Percentiles rank a stretch among this genome's conserved stretches.
These are phyloP conservation scores for Raffaelea albimanens DNA, from an alignment of 2,329 filamentous ascomycete species.

Conservation along the genomic window DNA sequence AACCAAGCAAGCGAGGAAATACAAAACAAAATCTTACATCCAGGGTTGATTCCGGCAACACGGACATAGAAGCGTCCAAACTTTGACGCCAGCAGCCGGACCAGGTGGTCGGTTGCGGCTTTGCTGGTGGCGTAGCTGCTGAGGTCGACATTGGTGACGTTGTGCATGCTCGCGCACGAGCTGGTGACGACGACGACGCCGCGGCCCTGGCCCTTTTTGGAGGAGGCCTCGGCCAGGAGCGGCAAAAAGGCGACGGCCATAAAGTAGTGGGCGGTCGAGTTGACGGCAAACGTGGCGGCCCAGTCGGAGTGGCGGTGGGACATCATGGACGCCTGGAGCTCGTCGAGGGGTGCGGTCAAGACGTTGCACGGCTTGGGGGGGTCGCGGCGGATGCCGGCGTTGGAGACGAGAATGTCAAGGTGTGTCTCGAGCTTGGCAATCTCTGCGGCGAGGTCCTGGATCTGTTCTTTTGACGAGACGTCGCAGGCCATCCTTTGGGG, in stretches of 20 bases:
- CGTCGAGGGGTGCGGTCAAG: slow-evolving; percentile 6
- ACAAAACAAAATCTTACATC: too few relatives aligned
- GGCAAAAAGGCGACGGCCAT: slow-evolving; percentile 54
- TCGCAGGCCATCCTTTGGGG: slow-evolving; percentile 39
- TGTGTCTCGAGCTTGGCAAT: slow-evolving; percentile 41
- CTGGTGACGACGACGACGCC: slow-evolving; percentile 27
- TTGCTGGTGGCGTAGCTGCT: slow-evolving; percentile 42
- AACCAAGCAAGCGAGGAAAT: neutral
- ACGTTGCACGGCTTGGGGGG: slow-evolving; percentile 7
- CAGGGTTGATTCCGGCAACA: slow-evolving; percentile 22
- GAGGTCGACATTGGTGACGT: slow-evolving; percentile 37
- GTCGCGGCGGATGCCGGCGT: slow-evolving; percentile 11
- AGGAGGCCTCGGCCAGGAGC: slow-evolving; percentile 43
- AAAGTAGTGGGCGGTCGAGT: slow-evolving; percentile 63
- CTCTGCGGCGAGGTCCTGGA: slow-evolving; percentile 47
- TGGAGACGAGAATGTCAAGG: slow-evolving; percentile 27
- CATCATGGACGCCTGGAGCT: slow-evolving; percentile 42
- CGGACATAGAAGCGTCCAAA: slow-evolving; percentile 24
- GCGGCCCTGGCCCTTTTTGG: slow-evolving; percentile 15
- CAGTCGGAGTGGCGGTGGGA: slow-evolving; percentile 46
- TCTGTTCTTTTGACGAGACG: slow-evolving; percentile 51
- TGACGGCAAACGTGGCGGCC: slow-evolving; percentile 63
- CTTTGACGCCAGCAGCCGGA: slow-evolving; percentile 37
- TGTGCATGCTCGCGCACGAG: slow-evolving; percentile 25
- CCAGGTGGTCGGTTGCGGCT: slow-evolving; percentile 41